Conservation (phyloP, 2,329 filamentous ascomycete genomes). For the Neoscytalidium dimidiatum region DNA sequence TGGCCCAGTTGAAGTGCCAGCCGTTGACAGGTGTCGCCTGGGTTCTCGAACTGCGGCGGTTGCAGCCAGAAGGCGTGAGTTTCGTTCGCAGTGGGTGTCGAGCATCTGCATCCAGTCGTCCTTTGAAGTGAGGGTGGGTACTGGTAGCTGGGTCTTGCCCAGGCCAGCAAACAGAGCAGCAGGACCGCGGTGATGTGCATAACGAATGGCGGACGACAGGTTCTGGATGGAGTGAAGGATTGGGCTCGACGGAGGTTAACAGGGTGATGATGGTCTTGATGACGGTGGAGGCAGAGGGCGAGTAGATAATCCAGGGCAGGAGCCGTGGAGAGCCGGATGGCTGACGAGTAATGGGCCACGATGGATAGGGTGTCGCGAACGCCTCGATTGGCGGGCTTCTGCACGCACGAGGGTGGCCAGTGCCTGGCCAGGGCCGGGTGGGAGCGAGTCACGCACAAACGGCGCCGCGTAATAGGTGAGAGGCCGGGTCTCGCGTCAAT, state of each 20-base stretch:
- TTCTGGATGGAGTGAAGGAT: too few relatives aligned
- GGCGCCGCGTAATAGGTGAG: background rate
- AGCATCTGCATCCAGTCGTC: constrained; percentile 2
- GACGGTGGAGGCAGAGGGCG: background rate
- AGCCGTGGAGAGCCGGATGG: background rate
- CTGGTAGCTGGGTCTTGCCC: background rate
- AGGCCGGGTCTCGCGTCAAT: background rate
- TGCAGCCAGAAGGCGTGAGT: background rate
- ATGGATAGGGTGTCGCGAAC: background rate
- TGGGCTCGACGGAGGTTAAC: too few relatives aligned
- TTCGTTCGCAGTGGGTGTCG: background rate
- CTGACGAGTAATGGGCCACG: background rate
- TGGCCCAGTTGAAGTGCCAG: background rate
- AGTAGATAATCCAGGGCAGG: background rate
- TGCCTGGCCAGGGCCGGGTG: background rate
- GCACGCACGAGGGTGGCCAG: background rate
- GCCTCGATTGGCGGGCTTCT: background rate
- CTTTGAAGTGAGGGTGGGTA: background rate
- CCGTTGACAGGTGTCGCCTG: background rate
- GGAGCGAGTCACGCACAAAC: background rate
- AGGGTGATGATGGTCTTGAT: background rate
- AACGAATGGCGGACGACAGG: background rate
- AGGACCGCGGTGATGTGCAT: background rate
- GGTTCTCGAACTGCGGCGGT: background rate
- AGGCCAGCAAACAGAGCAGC: background rate